phyloP scores from a whole-genome alignment of 1,139 yeast genomes.

The Yamadazyma atmosphaerica region DNA sequence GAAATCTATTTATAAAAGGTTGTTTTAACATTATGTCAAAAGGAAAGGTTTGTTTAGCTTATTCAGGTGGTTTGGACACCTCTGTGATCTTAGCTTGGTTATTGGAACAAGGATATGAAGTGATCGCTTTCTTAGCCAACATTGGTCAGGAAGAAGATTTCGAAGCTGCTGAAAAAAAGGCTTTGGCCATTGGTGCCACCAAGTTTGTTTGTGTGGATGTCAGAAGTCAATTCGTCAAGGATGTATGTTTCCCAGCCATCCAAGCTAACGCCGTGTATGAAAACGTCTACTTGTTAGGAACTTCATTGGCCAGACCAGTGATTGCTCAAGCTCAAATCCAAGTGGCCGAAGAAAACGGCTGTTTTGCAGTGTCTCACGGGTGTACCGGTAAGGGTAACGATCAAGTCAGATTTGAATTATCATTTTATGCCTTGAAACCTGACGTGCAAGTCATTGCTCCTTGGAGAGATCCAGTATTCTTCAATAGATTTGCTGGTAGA shows the following conservation, averaged over 20 bases:
- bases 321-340: slow-evolving; percentile 97
- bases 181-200: slow-evolving; percentile 94
- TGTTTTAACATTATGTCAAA: slow-evolving; percentile 73
- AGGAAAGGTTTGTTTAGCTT: slow-evolving; percentile 98
- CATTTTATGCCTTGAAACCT: slow-evolving; percentile 96
- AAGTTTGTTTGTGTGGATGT: slow-evolving; percentile 93
- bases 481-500: slow-evolving; percentile 97
- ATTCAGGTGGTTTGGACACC: slow-evolving; percentile 98
- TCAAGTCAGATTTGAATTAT: slow-evolving; percentile 96
- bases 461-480: slow-evolving; percentile 96
- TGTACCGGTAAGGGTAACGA: slow-evolving; percentile 99
- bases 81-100: slow-evolving; percentile 97
- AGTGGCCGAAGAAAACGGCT: slow-evolving; percentile 95
- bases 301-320: slow-evolving; percentile 97
- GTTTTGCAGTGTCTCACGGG: slow-evolving; percentile 98
- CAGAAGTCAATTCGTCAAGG: slow-evolving; percentile 87
- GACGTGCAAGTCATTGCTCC: slow-evolving; percentile 97
- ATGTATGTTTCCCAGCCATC: slow-evolving; percentile 92
- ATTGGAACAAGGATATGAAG: slow-evolving; percentile 96
- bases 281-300: slow-evolving; percentile 93
- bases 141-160: slow-evolving; percentile 99
- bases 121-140: slow-evolving; percentile 95
- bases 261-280: slow-evolving; percentile 97
- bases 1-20: no score
- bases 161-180: slow-evolving; percentile 95